These are phyloP conservation scores for Solioccasus polychromus DNA, from an alignment of 768 basidiomycete species.

Conservation along the genomic window DNA sequence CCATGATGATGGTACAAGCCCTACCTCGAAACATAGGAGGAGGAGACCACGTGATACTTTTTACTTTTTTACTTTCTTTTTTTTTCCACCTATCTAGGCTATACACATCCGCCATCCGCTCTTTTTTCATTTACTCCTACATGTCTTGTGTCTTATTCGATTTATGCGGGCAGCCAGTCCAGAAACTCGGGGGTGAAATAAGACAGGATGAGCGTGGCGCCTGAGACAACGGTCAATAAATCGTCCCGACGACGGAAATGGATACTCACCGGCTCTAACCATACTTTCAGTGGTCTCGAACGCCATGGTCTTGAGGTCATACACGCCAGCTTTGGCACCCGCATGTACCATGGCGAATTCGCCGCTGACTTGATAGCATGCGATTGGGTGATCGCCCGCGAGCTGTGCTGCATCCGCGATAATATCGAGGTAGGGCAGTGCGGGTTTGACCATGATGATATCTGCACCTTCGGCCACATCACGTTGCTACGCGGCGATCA, in stretches of 20 bases:
- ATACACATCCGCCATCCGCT: too few species aligned
- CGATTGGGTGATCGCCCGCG: conserved; percentile 85
- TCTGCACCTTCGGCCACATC: conserved; percentile 92
- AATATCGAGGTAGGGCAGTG: conserved; percentile 95
- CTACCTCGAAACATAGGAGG: too few species aligned
- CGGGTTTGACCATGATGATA: conserved; percentile 98
- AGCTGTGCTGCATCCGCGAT: conserved; percentile 83
- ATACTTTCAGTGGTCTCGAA: conserved; percentile 91
- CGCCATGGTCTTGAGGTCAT: conserved; percentile 88
- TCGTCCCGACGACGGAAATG: neutral
- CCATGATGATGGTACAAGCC: too few species aligned
- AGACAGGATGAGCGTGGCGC: conserved; percentile 83
- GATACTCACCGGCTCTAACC: conserved; percentile 77
- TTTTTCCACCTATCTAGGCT: neutral
- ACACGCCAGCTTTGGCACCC: conserved; percentile 91
- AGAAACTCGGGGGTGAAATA: conserved; percentile 98
- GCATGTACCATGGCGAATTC: conserved; percentile 98
- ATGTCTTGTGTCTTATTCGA: too few species aligned
- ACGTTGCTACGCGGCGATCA: conserved; percentile 56
- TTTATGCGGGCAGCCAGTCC: conserved; percentile 63
- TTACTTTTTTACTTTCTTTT: too few species aligned
- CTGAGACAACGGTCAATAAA: conserved; percentile 39
- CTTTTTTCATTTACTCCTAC: too few species aligned
- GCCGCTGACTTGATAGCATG: conserved; percentile 96
- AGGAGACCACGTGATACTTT: too few species aligned